These are phyloP conservation scores for Diaporthe longicolla DNA, from an alignment of 2,329 filamentous ascomycete species.

Conservation along the genomic window DNA sequence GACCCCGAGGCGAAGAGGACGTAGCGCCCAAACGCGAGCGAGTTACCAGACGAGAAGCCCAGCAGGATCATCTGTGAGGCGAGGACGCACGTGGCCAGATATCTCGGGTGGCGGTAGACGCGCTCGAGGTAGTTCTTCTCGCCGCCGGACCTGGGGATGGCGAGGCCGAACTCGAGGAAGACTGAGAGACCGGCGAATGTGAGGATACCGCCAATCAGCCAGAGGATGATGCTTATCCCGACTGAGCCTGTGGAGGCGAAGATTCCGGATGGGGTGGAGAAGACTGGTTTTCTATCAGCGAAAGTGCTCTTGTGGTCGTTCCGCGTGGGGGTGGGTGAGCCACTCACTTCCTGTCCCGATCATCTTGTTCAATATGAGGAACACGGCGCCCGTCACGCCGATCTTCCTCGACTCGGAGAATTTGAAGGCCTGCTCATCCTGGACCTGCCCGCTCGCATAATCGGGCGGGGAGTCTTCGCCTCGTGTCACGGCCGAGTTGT, in stretches of 20 bases:
- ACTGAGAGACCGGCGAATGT: constrained; percentile 72
- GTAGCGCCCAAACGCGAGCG: constrained; percentile 71
- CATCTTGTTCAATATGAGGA: constrained; percentile 71
- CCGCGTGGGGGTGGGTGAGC: background rate
- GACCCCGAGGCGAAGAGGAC: constrained; percentile 68
- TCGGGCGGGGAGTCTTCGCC: background rate
- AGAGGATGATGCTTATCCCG: constrained; percentile 58
- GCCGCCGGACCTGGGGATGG: constrained; percentile 73
- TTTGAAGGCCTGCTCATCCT: constrained; percentile 51
- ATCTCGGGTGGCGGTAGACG: constrained; percentile 71
- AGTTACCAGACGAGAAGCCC: constrained; percentile 72
- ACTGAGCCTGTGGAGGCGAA: constrained; percentile 67
- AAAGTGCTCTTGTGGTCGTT: too few relatives aligned
- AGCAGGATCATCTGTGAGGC: constrained; percentile 74
- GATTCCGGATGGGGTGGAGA: constrained; percentile 68
- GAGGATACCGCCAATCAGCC: constrained; percentile 61
- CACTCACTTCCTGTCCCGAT: constrained; percentile 69
- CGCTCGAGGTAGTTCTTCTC: constrained; percentile 78
- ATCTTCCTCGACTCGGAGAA: constrained; percentile 63
- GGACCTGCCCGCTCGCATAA: background rate
- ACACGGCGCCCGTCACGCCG: constrained; percentile 66
- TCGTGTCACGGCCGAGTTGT: background rate
- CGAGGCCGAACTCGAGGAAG: constrained; percentile 74
- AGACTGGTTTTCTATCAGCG: constrained; percentile 51
- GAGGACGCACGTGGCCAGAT: constrained; percentile 71